phyloP scores from a whole-genome alignment of 2,329 filamentous ascomycete genomes.

The Berkeleyomyces rouxiae region DNA sequence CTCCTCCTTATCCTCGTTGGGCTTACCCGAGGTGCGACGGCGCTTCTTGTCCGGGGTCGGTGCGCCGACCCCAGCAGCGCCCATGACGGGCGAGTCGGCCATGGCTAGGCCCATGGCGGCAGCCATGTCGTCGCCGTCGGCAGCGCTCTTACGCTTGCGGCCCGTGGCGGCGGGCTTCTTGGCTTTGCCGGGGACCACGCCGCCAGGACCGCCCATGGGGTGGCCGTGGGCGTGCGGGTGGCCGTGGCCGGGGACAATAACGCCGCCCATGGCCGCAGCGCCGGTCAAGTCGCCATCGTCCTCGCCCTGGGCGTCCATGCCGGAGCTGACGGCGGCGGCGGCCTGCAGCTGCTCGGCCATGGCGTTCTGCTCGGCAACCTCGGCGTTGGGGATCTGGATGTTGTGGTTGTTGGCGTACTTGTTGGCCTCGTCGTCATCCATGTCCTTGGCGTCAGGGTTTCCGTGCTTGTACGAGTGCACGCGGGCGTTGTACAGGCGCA shows the following conservation, averaged over 20 bases:
- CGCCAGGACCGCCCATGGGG: conserved; percentile 5
- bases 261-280: background rate
- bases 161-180: conserved; percentile 32
- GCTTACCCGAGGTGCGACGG: conserved; percentile 39
- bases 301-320: conserved; percentile 25
- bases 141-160: conserved; percentile 39
- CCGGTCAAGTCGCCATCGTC: conserved; percentile 24
- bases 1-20: conserved; percentile 36
- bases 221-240: conserved; percentile 9
- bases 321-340: conserved; percentile 22
- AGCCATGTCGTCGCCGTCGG: conserved; percentile 18
- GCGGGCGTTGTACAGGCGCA: conserved; percentile 47
- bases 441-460: conserved; percentile 40
- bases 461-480: conserved; percentile 48
- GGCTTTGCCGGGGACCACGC: conserved; percentile 31
- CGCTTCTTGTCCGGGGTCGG: conserved; percentile 47
- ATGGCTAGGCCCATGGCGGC: conserved; percentile 24
- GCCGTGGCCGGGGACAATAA: background rate
- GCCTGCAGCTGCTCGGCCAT: conserved; percentile 42
- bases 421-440: conserved; percentile 43
- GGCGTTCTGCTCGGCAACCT: conserved; percentile 34
- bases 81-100: conserved; percentile 23
- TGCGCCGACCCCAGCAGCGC: conserved; percentile 23
- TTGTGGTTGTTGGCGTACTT: conserved; percentile 42
- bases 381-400: conserved; percentile 36